Evolutionary conservation across 2,329 filamentous ascomycete species (phyloP).

Genomic region (Chaetomium sp.): DNA sequence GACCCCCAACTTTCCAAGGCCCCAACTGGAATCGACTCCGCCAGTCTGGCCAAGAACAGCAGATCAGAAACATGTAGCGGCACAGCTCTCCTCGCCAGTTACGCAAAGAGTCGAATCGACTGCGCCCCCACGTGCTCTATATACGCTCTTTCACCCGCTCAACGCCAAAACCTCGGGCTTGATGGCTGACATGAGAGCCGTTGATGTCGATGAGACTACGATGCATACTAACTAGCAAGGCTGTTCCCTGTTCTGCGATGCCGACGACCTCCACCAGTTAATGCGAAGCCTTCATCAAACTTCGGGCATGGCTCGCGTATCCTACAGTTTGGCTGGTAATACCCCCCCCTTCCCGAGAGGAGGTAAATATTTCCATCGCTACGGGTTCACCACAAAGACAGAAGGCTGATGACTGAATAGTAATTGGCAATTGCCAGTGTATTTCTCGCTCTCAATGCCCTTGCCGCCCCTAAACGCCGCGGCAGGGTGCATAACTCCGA

Average conservation of each 20-base stretch:
- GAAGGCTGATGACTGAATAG: background rate
- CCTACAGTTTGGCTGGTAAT: too few species aligned
- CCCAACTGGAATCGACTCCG: too few species aligned
- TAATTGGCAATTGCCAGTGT: too few species aligned
- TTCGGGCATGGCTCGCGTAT: background rate
- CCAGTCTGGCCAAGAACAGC: too few species aligned
- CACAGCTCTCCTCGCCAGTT: background rate
- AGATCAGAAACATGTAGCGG: background rate
- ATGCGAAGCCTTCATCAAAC: background rate
- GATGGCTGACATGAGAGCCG: background rate
- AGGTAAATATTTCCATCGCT: background rate
- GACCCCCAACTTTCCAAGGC: too few species aligned
- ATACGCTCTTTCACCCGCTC: background rate
- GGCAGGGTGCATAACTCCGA: too few species aligned
- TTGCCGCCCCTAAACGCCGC: too few species aligned
- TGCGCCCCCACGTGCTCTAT: background rate
- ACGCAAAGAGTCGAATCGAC: background rate
- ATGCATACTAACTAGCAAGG: background rate
- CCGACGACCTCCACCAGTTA: background rate
- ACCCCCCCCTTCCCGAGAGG: too few species aligned
- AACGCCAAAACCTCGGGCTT: background rate
- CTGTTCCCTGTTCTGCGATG: background rate
- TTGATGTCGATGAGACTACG: background rate
- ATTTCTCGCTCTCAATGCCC: too few species aligned
- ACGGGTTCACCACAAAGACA: background rate